A percentile compares a stretch with the other conserved stretches of the same genome.
Evolutionary conservation across 108 stramenopile species (phyloP).

Genomic region (Conticribra guillardii): DNA sequence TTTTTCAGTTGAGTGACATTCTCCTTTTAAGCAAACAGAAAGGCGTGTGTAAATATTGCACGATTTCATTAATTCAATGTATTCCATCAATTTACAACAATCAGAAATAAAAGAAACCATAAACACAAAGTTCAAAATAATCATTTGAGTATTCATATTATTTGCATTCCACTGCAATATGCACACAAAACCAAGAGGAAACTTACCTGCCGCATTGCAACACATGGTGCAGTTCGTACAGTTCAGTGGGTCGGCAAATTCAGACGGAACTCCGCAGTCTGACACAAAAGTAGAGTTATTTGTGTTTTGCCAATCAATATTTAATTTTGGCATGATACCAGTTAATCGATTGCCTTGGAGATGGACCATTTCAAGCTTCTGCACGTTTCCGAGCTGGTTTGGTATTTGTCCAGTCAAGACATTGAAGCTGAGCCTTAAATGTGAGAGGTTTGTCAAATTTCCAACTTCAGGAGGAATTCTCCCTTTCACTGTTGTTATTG

Average conservation of each 20-base stretch:
- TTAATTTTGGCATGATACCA: not conserved
- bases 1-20: constrained; percentile 8
- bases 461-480: constrained; percentile 61
- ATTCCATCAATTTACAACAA: no score
- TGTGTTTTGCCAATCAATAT: not conserved
- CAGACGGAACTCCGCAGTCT: constrained; percentile 26
- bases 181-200: not conserved
- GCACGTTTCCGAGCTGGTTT: not conserved
- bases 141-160: no score
- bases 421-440: constrained; percentile 53
- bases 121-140: no score
- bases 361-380: constrained; percentile 18
- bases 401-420: constrained; percentile 49
- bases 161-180: not conserved
- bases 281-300: not conserved
- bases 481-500: no score
- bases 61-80: no score
- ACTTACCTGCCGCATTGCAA: constrained; percentile 9
- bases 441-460: constrained; percentile 39
- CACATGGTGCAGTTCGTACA: constrained; percentile 18
- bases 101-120: no score
- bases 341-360: constrained; percentile 21
- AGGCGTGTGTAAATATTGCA: no score
- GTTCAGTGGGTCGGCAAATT: not conserved
- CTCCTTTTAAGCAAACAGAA: not conserved